Evolutionary conservation across 768 basidiomycete genomes (phyloP).

Genomic region (Suillus cothurnatus): DNA sequence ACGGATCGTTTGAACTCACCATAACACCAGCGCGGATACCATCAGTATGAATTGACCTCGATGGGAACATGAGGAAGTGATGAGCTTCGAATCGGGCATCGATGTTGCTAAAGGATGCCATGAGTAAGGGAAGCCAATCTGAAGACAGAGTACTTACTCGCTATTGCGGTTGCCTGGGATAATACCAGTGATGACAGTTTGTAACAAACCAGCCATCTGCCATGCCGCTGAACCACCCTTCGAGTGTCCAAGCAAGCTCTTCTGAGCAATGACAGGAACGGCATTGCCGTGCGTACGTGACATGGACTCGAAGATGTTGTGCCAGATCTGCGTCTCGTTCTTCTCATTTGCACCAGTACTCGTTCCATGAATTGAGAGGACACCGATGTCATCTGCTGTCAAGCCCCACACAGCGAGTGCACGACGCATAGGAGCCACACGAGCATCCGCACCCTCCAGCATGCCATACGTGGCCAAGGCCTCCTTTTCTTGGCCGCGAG

Average conservation of each 20-base stretch:
- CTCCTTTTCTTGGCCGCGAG: slow-evolving; percentile 88
- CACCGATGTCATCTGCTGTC: slow-evolving; percentile 89
- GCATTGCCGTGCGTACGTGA: slow-evolving; percentile 93
- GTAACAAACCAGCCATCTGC: slow-evolving; percentile 92
- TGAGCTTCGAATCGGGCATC: slow-evolving; percentile 91
- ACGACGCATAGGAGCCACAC: slow-evolving; percentile 88
- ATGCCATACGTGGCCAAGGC: slow-evolving; percentile 94
- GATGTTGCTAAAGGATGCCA: slow-evolving; percentile 65
- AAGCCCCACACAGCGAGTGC: slow-evolving; percentile 97
- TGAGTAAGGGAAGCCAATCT: not conserved
- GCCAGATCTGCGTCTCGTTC: slow-evolving; percentile 98
- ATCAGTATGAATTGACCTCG: slow-evolving; percentile 93
- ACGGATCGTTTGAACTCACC: slow-evolving; percentile 46
- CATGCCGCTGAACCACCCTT: slow-evolving; percentile 99
- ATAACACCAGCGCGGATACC: slow-evolving; percentile 86
- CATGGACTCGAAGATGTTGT: slow-evolving; percentile 88
- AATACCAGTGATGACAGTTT: slow-evolving; percentile 81
- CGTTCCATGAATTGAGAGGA: slow-evolving; percentile 87
- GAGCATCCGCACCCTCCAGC: slow-evolving; percentile 86
- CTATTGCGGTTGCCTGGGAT: slow-evolving; percentile 96
- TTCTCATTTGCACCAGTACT: slow-evolving; percentile 92
- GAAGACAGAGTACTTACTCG: slow-evolving; percentile 63
- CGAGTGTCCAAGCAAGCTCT: slow-evolving; percentile 94
- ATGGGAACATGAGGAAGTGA: slow-evolving; percentile 94
- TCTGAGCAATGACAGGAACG: slow-evolving; percentile 97